Percentiles rank a stretch among this genome's conserved stretches.
Conservation (phyloP, 2,329 filamentous ascomycete genomes). For the Myrmaecium sp. region DNA sequence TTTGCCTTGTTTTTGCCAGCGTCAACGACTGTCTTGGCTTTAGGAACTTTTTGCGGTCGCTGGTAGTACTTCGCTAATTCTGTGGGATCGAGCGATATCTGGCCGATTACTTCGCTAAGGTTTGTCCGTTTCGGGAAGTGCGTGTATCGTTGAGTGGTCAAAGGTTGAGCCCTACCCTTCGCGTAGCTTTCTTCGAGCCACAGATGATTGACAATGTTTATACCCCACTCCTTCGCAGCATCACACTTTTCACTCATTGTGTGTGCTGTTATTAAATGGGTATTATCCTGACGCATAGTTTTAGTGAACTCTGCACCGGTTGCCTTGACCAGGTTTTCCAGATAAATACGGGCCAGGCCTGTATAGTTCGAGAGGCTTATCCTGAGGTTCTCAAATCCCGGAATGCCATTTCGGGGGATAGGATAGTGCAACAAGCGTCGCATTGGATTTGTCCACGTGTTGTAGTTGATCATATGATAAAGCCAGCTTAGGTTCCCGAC, state of each 20-base stretch:
- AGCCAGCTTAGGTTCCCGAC: conserved; percentile 91
- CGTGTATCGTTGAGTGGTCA: conserved; percentile 60
- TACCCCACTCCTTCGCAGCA: conserved; percentile 81
- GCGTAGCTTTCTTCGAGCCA: conserved; percentile 98
- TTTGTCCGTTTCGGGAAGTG: conserved; percentile 84
- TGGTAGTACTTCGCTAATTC: conserved; percentile 56
- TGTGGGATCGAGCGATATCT: conserved; percentile 63
- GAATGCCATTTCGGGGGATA: conserved; percentile 56
- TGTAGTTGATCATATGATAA: conserved; percentile 76
- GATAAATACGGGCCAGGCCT: conserved; percentile 79
- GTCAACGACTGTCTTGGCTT: conserved; percentile 10
- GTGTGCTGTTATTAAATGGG: conserved; percentile 84
- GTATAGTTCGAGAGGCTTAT: conserved; percentile 96
- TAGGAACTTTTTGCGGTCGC: conserved; percentile 12
- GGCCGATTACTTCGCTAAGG: conserved; percentile 79
- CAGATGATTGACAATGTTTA: conserved; percentile 80
- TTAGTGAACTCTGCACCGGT: conserved; percentile 82
- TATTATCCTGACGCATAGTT: conserved; percentile 89
- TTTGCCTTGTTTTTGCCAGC: conserved; percentile 8
- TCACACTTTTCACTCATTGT: conserved; percentile 82
- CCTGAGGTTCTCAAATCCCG: conserved; percentile 56
- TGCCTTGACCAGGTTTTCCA: conserved; percentile 79
- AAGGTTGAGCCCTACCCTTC: conserved; percentile 58
- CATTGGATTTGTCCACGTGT: conserved; percentile 75
- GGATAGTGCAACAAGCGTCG: conserved; percentile 81